Evolutionary conservation across 257 asterid genomes (phyloP), one percentile per base, ranked within the genome.

Genomic region (Jaltomata sinuosa): DNA sequence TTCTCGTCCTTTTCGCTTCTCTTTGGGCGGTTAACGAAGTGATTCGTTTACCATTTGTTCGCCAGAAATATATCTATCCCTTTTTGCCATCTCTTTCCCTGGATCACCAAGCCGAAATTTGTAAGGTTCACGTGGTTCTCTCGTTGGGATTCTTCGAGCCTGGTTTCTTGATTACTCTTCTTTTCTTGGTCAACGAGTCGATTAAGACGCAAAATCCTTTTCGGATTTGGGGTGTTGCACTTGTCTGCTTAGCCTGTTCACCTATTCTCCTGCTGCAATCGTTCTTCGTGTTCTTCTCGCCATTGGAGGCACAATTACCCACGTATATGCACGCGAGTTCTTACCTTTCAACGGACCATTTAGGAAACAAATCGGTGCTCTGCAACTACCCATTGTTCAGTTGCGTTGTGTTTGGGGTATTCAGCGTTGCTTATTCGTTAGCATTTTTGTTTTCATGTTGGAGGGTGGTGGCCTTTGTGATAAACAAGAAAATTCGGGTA

Each of bases 331-430:
- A 91, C 45, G 85, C 85, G 0, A 95, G 92, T 86, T 91, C 89
- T 3, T 29, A 85, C 16, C 27, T 88, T 1, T 84, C 84, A 0
- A 85, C 76, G 1, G 96, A 94, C 76, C 12, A 3, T 6, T 69
- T 29, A 0, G 97, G 93, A 1, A 77, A 88, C 34, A 80, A 67
- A 32, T 81, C 79, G 18, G 88, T 89, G 11, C 87, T 95, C 4
- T 95, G 98, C 88, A 89, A 90, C 2, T 95, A 91, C 85, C 98
- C 98, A 0, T 85, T 94, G 59, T 87, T 92, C 80, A 94, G 95
- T 83, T 84, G 93, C 83, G 54, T 91, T 0, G 59, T 90, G 3
- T 93, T 95, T 49, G 89, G 89, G 8, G 92, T 81, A 19, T 95
- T 95, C 80, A 85, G 90, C 47, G 85, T 85, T 1, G 90, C 79